Evolutionary conservation across 139 green algal genomes (phyloP).

Genomic region (Diplosphaera chodatii): DNA sequence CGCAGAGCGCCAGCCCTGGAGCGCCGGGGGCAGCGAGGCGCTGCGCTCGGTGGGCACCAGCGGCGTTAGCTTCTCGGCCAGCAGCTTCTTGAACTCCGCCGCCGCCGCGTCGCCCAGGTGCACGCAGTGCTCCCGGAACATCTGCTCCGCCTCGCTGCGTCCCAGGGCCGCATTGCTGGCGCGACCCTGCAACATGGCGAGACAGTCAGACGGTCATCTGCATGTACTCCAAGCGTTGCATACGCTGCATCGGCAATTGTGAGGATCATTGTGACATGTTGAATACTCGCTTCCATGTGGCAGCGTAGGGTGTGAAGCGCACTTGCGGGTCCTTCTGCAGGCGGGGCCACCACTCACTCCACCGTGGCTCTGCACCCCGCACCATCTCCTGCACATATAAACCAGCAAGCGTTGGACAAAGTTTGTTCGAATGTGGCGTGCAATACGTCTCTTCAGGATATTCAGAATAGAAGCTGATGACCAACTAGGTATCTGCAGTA

Average conservation of each 20-base stretch:
- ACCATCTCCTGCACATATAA: constrained; percentile 46
- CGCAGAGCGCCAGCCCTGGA: constrained; percentile 16
- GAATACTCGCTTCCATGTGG: too few relatives aligned
- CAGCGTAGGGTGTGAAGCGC: too few relatives aligned
- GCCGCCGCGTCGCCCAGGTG: constrained; percentile 13
- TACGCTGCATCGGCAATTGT: too few relatives aligned
- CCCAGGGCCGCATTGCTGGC: constrained; percentile 19
- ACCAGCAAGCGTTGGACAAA: too few relatives aligned
- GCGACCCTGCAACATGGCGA: constrained; percentile 30
- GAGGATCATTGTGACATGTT: too few relatives aligned
- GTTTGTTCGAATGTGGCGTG: too few relatives aligned
- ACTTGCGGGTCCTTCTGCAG: constrained; percentile 52
- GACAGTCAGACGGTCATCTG: too few relatives aligned
- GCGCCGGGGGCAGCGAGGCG: constrained; percentile 9
- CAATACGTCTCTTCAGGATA: too few relatives aligned
- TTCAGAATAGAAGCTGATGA: too few relatives aligned
- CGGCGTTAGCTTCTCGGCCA: constrained; percentile 19
- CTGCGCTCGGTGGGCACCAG: constrained; percentile 14
- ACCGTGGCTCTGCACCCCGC: constrained; percentile 33
- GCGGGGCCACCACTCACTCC: constrained; percentile 19
- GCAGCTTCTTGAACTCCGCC: constrained; percentile 19
- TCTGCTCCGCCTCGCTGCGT: constrained; percentile 9
- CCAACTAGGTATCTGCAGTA: too few relatives aligned
- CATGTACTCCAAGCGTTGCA: too few relatives aligned
- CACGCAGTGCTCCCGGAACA: constrained; percentile 39